phyloP scores from a whole-genome alignment of 1,284 basidiomycete genomes.

The Ceratobasidium sp. region DNA sequence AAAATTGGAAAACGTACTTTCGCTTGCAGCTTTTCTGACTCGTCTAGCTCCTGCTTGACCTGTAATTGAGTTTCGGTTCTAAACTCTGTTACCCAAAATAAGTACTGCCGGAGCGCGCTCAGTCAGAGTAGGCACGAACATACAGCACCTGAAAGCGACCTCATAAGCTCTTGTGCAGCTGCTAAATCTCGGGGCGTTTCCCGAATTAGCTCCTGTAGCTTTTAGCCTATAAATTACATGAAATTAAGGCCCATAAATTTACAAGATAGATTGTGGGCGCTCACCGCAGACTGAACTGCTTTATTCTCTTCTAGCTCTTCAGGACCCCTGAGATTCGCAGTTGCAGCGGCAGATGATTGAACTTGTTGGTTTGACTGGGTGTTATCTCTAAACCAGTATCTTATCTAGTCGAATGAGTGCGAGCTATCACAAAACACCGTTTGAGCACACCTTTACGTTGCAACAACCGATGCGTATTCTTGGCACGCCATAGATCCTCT shows the following conservation, averaged over 20 bases:
- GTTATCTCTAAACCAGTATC: constrained; percentile 88
- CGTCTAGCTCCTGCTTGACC: constrained; percentile 88
- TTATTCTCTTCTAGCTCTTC: constrained; percentile 97
- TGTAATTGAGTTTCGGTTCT: constrained; percentile 93
- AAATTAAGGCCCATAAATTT: constrained; percentile 25
- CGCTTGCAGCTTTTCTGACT: constrained; percentile 94
- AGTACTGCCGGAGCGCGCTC: not conserved
- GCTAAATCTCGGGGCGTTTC: constrained; percentile 96
- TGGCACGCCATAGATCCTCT: constrained; percentile 96
- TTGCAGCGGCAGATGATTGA: constrained; percentile 58
- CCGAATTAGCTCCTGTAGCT: constrained; percentile 97
- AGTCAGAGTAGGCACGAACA: constrained; percentile 50
- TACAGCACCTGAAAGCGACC: constrained; percentile 89
- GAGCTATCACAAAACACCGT: no score
- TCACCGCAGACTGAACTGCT: constrained; percentile 87
- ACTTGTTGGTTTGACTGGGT: constrained; percentile 56
- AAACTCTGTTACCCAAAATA: constrained; percentile 72
- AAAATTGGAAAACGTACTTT: constrained; percentile 60
- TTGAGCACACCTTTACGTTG: constrained; percentile 83
- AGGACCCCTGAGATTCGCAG: constrained; percentile 86
- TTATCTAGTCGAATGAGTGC: no score
- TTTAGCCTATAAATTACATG: constrained; percentile 59
- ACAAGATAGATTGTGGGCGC: constrained; percentile 46
- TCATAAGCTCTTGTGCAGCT: constrained; percentile 98
- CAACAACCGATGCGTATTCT: constrained; percentile 96